Evolutionary conservation across 768 basidiomycete genomes (phyloP).

Genomic region (Amanita thiersii): DNA sequence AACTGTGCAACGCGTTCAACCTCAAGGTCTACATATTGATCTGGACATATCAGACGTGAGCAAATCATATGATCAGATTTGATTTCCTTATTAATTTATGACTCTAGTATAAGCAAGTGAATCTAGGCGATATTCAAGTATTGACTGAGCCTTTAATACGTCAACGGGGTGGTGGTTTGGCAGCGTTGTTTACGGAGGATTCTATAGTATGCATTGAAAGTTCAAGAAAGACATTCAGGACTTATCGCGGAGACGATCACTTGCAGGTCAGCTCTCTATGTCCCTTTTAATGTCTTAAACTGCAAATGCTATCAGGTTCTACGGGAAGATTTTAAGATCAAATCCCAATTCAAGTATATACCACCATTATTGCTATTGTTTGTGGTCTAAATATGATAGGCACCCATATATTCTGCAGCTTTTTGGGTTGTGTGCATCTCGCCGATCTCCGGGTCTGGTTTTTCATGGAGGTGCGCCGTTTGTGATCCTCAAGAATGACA

Average conservation of each 20-base stretch:
- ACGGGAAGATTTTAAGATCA: neutral
- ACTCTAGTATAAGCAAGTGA: neutral
- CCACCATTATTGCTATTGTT: neutral
- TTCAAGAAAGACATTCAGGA: neutral
- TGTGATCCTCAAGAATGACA: neutral
- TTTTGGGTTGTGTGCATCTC: slow-evolving; percentile 1
- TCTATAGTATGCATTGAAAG: neutral
- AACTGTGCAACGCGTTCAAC: too few species aligned
- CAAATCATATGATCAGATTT: too few species aligned
- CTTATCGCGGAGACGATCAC: neutral
- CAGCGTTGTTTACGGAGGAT: neutral
- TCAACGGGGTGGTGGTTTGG: neutral
- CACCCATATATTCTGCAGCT: slow-evolving; percentile 4
- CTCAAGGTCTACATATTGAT: neutral
- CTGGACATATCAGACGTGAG: slow-evolving; percentile 1
- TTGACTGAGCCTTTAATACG: neutral
- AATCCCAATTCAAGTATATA: neutral
- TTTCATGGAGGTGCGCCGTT: slow-evolving; percentile 1
- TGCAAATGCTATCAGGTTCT: neutral
- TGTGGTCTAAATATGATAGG: neutral
- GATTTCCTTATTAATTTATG: neutral
- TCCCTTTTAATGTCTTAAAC: neutral
- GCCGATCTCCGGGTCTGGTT: neutral
- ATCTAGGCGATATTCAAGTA: slow-evolving; percentile 1
- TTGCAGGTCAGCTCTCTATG: neutral